Evolutionary conservation across 1,139 yeast species (phyloP).

Genomic region (Sugiyamaella sp.): DNA sequence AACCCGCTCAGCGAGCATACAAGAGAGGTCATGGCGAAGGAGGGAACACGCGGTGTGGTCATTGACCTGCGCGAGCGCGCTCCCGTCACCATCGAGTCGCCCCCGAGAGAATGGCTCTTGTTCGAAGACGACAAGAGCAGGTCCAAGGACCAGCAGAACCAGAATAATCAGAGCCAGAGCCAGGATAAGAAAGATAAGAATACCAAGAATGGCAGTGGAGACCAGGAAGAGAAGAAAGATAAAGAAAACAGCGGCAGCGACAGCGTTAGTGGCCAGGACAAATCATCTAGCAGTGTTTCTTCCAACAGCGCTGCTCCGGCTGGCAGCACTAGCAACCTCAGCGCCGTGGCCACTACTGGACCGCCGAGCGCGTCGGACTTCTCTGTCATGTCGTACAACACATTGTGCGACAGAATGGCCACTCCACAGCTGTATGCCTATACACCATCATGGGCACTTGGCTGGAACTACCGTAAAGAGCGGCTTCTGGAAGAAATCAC

Average conservation of each 20-base stretch:
- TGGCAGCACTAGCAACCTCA: slow-evolving; percentile 30
- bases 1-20: slow-evolving; percentile 74
- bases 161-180: not conserved
- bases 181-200: slow-evolving; percentile 34
- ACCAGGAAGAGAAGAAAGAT: slow-evolving; percentile 28
- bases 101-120: slow-evolving; percentile 80
- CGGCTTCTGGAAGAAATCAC: slow-evolving; percentile 72
- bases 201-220: slow-evolving; percentile 28
- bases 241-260: slow-evolving; percentile 28
- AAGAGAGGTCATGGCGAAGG: slow-evolving; percentile 70
- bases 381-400: slow-evolving; percentile 84
- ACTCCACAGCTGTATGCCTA: slow-evolving; percentile 89
- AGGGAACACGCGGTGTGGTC: slow-evolving; percentile 84
- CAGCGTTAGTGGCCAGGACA: no score
- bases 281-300: slow-evolving; percentile 4
- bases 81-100: slow-evolving; percentile 64
- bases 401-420: slow-evolving; percentile 94
- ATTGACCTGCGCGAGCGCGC: slow-evolving; percentile 80
- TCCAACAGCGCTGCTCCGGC: slow-evolving; percentile 6
- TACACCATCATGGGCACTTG: slow-evolving; percentile 96
- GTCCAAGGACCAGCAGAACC: not conserved
- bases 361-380: slow-evolving; percentile 44
- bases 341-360: slow-evolving; percentile 1
- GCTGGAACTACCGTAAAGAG: slow-evolving; percentile 90
- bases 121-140: slow-evolving; percentile 52